A percentile compares a stretch with the other conserved stretches of the same genome.
Conservation (phyloP, 1,284 basidiomycete species). For the Trametes sp. region DNA sequence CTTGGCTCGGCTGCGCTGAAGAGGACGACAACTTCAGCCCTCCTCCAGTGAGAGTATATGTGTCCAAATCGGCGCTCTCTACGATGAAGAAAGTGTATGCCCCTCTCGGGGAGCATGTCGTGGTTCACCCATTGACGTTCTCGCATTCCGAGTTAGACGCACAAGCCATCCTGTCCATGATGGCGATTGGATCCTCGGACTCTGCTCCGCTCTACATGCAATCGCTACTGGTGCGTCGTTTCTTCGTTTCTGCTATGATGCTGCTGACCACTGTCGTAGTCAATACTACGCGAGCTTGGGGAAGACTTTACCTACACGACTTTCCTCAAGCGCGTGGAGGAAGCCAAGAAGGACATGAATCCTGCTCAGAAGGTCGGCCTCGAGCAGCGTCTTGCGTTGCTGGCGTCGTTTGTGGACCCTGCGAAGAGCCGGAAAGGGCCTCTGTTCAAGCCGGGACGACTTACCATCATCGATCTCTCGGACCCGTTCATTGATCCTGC, state of each 20-base stretch:
- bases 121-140: slow-evolving; percentile 42
- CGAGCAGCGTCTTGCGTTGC: slow-evolving; percentile 35
- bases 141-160: slow-evolving; percentile 42
- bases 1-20: slow-evolving; percentile 59
- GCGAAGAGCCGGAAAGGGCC: slow-evolving; percentile 2
- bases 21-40: slow-evolving; percentile 45
- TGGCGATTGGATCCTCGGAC: slow-evolving; percentile 42
- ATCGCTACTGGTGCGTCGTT: slow-evolving; percentile 31
- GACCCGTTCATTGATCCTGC: slow-evolving; percentile 72
- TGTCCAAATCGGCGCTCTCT: slow-evolving; percentile 48
- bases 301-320: slow-evolving; percentile 34
- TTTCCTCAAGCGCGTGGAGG: slow-evolving; percentile 31
- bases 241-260: neutral
- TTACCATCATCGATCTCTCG: slow-evolving; percentile 52
- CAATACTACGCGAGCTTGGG: slow-evolving; percentile 38
- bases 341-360: slow-evolving; percentile 31
- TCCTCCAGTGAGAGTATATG: slow-evolving; percentile 65
- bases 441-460: slow-evolving; percentile 36
- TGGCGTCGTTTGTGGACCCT: slow-evolving; percentile 33
- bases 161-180: slow-evolving; percentile 44
- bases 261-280: slow-evolving; percentile 14
- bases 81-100: slow-evolving; percentile 42
- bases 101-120: slow-evolving; percentile 35
- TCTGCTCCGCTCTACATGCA: slow-evolving; percentile 39
- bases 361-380: slow-evolving; percentile 35